Percentiles rank a stretch among this genome's conserved stretches.
phyloP scores from a whole-genome alignment of 345 rosid species.

The Aquilaria yunnanensis region DNA sequence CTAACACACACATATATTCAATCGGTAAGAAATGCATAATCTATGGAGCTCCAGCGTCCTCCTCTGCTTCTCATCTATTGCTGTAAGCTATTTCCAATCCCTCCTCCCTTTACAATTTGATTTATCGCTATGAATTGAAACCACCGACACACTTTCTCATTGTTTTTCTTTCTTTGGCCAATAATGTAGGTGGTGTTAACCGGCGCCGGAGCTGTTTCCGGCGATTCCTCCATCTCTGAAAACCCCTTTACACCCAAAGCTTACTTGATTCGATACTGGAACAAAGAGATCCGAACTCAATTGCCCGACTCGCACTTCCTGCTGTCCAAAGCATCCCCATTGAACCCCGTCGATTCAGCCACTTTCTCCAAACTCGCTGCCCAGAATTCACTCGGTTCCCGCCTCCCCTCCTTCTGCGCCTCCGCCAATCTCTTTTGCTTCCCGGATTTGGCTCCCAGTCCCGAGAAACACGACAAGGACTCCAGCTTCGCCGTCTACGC shows the following conservation, averaged over 20 bases:
- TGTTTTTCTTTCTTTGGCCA: conserved; percentile 8
- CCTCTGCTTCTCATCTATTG: conserved; percentile 20
- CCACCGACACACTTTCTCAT: background rate
- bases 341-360: conserved; percentile 57
- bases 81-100: conserved; percentile 19
- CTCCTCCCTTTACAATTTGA: background rate
- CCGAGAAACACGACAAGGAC: conserved; percentile 39
- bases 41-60: conserved; percentile 19
- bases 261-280: conserved; percentile 78
- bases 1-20: background rate
- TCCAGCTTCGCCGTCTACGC: conserved; percentile 48
- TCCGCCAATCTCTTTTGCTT: conserved; percentile 83
- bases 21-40: conserved; percentile 11
- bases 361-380: conserved; percentile 66
- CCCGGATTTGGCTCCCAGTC: conserved; percentile 41
- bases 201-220: conserved; percentile 22
- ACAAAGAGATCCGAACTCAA: conserved; percentile 48
- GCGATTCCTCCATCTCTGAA: conserved; percentile 23
- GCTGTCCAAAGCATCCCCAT: conserved; percentile 75
- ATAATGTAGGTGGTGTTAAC: conserved; percentile 40
- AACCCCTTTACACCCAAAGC: conserved; percentile 82
- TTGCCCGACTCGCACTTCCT: conserved; percentile 47
- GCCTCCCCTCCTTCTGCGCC: conserved; percentile 71
- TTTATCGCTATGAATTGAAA: background rate
- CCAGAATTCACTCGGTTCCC: conserved; percentile 43